A percentile compares a stretch with the other conserved stretches of the same genome.
Conservation (phyloP, 1,284 basidiomycete genomes). For the Pisolithus thermaeus region DNA sequence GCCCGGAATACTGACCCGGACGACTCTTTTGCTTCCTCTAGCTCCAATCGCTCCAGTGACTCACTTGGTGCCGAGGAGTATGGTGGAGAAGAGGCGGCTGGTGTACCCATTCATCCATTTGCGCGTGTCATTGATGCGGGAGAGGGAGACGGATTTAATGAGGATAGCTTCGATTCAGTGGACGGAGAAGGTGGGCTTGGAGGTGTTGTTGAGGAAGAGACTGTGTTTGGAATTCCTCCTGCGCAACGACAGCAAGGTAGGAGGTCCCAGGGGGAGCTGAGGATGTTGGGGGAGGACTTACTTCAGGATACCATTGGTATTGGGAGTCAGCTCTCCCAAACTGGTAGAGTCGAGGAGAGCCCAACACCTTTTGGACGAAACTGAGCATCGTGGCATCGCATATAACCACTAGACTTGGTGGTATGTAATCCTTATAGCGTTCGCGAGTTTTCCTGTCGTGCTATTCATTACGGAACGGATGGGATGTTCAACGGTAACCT, state of each 20-base stretch:
- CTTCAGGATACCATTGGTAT: slow-evolving; percentile 59
- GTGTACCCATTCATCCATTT: slow-evolving; percentile 51
- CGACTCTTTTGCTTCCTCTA: slow-evolving; percentile 51
- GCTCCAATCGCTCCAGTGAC: slow-evolving; percentile 40
- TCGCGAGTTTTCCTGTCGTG: too few species aligned
- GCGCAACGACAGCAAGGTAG: slow-evolving; percentile 34
- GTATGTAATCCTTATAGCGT: too few species aligned
- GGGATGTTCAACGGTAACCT: too few species aligned
- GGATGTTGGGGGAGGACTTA: slow-evolving; percentile 54
- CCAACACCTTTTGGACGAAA: slow-evolving; percentile 46
- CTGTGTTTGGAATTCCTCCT: slow-evolving; percentile 62
- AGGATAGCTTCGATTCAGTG: slow-evolving; percentile 41
- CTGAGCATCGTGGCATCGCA: slow-evolving; percentile 2
- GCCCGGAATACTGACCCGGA: slow-evolving; percentile 29
- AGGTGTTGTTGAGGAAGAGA: slow-evolving; percentile 42
- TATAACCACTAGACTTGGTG: too few species aligned
- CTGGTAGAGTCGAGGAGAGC: slow-evolving; percentile 50
- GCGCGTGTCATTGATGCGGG: slow-evolving; percentile 34
- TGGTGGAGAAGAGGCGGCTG: slow-evolving; percentile 27
- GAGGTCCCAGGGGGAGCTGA: slow-evolving; percentile 31
- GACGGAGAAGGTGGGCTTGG: slow-evolving; percentile 26
- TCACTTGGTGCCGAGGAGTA: slow-evolving; percentile 41
- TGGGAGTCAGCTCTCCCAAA: slow-evolving; percentile 43
- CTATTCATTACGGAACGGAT: too few species aligned
- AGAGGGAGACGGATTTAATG: slow-evolving; percentile 45